Base-by-base conservation (phyloP, 352 stramenopile species). In the Discostella stelligera region DNA sequence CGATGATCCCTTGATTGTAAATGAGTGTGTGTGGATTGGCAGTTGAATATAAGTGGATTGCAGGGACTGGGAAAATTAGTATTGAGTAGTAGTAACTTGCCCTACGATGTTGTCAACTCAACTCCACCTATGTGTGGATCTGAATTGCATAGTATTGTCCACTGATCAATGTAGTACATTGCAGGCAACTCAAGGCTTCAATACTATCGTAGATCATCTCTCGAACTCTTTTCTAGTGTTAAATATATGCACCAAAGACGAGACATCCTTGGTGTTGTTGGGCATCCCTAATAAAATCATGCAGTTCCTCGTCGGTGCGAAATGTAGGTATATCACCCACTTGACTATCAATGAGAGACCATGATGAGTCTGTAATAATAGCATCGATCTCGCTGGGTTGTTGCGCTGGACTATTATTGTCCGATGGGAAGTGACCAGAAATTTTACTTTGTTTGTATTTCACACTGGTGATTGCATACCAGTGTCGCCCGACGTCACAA, bases 21-120 rank as follows among this genome's bases (percentile, higher is more conserved):
- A 83, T 66, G 77, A 82, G 11, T 85, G 74, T 55, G 83, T 89
- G 83, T 89, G 4, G 59, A 87, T 53, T 89, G 79, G 79, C 48
- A 82, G 44, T 72, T 89, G 39, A 83, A 83, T 68, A 83, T 68
- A 67, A 75, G 21, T 89, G 83, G 83, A 89, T 86, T 66, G 58
- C 64, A 23, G 76, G 86, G 50, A 83, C 83, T 13, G 83, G 83
- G 10, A 74, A 81, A 54, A 78, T 89, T 49, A 65, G 67, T 44
- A 65, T 86, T 16, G 49, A 76, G 58, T 88, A 64, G 63, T 11
- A 76, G 58, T 88, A 64, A 67, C 13, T 10, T 44, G 37, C 16
- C 8, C 53, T 39, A 32, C 20, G 21, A 7, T 20, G 18, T 53
- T 53, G 46, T 23, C 8, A 5, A 53, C 10, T 53, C 46, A 1